phyloP scores from a whole-genome alignment of 176 grass and related monocot species.

The Poa pratensis region DNA sequence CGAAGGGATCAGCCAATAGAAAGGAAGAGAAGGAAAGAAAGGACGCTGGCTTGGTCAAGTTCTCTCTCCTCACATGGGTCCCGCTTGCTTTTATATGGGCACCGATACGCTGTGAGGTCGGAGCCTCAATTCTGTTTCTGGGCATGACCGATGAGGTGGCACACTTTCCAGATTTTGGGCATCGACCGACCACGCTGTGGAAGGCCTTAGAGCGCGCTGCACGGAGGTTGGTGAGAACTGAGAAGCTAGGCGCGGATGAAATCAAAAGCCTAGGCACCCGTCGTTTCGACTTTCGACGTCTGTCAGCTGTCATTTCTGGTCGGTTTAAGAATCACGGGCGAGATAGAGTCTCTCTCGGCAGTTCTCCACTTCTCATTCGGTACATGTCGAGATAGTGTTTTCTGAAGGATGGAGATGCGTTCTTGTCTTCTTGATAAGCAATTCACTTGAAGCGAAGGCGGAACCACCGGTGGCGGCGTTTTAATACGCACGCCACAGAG shows the following conservation, averaged over 20 bases:
- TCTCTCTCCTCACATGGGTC: too few species aligned
- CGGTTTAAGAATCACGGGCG: neutral
- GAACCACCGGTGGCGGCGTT: slow-evolving; percentile 23
- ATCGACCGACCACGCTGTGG: too few species aligned
- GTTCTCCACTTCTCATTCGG: too few species aligned
- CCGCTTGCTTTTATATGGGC: too few species aligned
- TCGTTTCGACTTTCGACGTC: neutral
- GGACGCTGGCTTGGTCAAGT: too few species aligned
- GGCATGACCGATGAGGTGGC: too few species aligned
- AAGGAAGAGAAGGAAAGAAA: too few species aligned
- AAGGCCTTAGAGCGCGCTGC: neutral
- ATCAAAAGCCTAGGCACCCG: neutral
- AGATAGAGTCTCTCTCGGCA: too few species aligned
- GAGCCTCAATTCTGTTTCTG: too few species aligned
- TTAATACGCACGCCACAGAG: neutral
- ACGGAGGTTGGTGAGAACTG: neutral
- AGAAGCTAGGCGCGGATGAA: neutral
- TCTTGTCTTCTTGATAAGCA: neutral
- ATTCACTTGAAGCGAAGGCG: neutral
- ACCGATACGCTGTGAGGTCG: too few species aligned
- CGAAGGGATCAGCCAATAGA: too few species aligned
- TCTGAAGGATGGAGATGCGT: neutral
- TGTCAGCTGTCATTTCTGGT: neutral
- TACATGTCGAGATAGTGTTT: neutral
- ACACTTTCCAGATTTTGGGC: too few species aligned